A percentile compares a stretch with the other conserved stretches of the same genome.
These are phyloP conservation scores for Polygonum maritimum DNA, from an alignment of 148 eudicot species.

Conservation along the genomic window DNA sequence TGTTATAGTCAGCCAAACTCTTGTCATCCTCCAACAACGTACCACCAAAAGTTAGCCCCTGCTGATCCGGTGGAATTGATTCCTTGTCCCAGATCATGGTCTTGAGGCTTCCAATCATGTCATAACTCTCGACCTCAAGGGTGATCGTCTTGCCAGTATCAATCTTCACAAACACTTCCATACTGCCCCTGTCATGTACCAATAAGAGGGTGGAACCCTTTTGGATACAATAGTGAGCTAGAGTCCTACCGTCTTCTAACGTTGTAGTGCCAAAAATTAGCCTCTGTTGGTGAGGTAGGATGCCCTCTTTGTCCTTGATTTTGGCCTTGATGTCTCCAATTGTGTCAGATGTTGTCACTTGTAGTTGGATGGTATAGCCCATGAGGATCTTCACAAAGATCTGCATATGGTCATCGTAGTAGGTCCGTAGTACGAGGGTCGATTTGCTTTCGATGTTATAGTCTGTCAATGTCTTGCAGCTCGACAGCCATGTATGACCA, in stretches of 20 bases:
- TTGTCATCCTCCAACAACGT: constrained; percentile 18
- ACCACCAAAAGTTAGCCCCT: constrained; percentile 16
- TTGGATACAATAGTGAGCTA: neutral
- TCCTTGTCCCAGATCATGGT: constrained; percentile 3
- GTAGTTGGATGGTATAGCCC: neutral
- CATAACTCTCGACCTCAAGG: neutral
- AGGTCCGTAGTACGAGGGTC: neutral
- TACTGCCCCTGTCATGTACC: neutral
- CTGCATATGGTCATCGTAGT: neutral
- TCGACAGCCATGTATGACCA: neutral
- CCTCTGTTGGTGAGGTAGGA: neutral
- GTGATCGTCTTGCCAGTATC: neutral
- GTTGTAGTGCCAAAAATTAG: neutral
- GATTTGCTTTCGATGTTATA: neutral
- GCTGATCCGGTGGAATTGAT: neutral
- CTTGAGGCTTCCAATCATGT: neutral
- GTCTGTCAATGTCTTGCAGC: neutral
- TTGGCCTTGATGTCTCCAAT: neutral
- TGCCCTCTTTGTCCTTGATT: constrained; percentile 19
- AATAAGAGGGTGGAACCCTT: neutral
- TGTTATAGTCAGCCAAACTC: constrained; percentile 18
- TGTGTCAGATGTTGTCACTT: constrained; percentile 7
- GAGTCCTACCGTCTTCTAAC: neutral
- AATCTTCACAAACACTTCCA: constrained; percentile 1
- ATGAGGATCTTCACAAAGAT: neutral